Conservation (phyloP, 768 basidiomycete genomes). For the Mycena chlorophos region DNA sequence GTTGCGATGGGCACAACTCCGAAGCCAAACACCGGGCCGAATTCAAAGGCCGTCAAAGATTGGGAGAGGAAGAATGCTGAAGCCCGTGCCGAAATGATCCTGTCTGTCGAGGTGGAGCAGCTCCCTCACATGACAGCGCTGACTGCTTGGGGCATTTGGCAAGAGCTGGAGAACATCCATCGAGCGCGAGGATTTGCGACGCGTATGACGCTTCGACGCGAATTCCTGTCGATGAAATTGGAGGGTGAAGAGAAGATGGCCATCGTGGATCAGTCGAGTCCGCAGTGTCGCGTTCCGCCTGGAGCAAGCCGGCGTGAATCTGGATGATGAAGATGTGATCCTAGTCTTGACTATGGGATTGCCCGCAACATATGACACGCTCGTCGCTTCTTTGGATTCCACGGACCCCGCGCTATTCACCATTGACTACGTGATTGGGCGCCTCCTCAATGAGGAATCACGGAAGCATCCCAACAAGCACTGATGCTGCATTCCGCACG, state of each 20-base stretch:
- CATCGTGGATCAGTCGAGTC: conserved; percentile 29
- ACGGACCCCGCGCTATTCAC: conserved; percentile 15
- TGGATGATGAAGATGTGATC: conserved; percentile 29
- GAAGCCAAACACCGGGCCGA: conserved; percentile 12
- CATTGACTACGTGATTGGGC: conserved; percentile 20
- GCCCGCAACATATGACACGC: conserved; percentile 7
- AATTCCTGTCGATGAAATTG: conserved; percentile 25
- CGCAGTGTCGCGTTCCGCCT: conserved; percentile 20
- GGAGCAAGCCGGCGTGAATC: conserved; percentile 15
- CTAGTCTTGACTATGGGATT: conserved; percentile 27
- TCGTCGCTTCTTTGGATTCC: conserved; percentile 21
- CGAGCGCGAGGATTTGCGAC: conserved; percentile 29
- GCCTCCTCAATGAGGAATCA: conserved; percentile 22
- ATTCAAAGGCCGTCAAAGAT: background rate
- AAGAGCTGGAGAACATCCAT: conserved; percentile 24
- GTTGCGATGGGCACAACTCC: conserved; percentile 10
- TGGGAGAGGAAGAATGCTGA: background rate
- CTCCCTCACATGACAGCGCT: conserved; percentile 19
- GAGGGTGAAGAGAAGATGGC: conserved; percentile 21
- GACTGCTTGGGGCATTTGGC: conserved; percentile 25
- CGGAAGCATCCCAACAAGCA: background rate
- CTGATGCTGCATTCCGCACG: background rate
- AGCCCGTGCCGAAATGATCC: conserved; percentile 23
- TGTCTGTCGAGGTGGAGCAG: conserved; percentile 25
- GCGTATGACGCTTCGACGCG: conserved; percentile 19